These are phyloP conservation scores for Phtheirospermum japonicum DNA, from an alignment of 257 asterid genomes.

Conservation along the genomic window DNA sequence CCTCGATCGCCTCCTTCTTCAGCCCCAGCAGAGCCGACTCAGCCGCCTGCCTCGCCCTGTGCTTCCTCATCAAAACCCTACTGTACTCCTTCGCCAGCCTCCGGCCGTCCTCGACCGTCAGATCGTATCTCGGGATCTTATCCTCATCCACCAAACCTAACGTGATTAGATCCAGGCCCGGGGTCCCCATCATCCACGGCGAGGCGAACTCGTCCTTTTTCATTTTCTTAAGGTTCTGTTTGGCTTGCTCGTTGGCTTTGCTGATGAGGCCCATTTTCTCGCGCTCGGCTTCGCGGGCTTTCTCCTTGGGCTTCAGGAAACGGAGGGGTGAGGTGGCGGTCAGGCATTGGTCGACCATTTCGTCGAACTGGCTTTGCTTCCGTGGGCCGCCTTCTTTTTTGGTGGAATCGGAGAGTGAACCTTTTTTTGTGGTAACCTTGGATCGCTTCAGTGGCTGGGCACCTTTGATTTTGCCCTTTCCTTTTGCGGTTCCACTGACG, in stretches of 20 bases:
- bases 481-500: slow-evolving; percentile 92
- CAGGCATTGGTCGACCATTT: slow-evolving; percentile 64
- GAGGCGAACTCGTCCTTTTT: slow-evolving; percentile 40
- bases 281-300: slow-evolving; percentile 59
- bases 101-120: slow-evolving; percentile 78
- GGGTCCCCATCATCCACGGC: slow-evolving; percentile 63
- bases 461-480: slow-evolving; percentile 68
- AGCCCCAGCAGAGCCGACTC: slow-evolving; percentile 55
- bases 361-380: slow-evolving; percentile 54
- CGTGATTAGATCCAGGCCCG: slow-evolving; percentile 71
- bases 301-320: slow-evolving; percentile 73
- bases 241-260: slow-evolving; percentile 60
- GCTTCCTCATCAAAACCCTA: slow-evolving; percentile 83
- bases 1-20: slow-evolving; percentile 86
- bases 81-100: slow-evolving; percentile 84
- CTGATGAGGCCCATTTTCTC: slow-evolving; percentile 82
- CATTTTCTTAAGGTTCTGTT: slow-evolving; percentile 52
- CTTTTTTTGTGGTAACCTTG: slow-evolving; percentile 60
- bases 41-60: slow-evolving; percentile 80
- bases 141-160: slow-evolving; percentile 80
- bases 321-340: slow-evolving; percentile 62
- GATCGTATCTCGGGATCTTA: slow-evolving; percentile 72
- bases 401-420: slow-evolving; percentile 35
- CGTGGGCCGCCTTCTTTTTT: slow-evolving; percentile 48
- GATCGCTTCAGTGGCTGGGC: slow-evolving; percentile 61